phyloP scores from a whole-genome alignment of 805 yeast species.

The Cyberlindnera veronae region DNA sequence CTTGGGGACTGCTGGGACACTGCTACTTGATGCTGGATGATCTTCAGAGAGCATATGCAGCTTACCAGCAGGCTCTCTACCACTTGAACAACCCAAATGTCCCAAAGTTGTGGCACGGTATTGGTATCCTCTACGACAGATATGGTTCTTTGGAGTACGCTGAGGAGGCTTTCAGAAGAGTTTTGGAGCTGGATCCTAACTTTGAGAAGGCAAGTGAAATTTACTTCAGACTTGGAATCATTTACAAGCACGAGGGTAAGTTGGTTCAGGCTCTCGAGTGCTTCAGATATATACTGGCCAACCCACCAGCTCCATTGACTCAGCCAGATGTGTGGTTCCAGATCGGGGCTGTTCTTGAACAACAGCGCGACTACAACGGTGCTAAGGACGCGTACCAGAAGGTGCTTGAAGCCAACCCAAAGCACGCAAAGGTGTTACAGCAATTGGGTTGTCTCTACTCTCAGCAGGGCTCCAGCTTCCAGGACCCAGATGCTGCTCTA shows the following conservation, averaged over 20 bases:
- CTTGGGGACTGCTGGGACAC: constrained; percentile 96
- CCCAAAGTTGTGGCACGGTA: constrained; percentile 98
- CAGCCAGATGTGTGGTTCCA: constrained; percentile 99
- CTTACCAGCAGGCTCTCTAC: constrained; percentile 93
- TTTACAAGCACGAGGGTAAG: constrained; percentile 92
- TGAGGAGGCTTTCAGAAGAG: constrained; percentile 96
- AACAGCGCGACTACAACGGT: constrained; percentile 83
- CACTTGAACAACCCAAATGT: constrained; percentile 91
- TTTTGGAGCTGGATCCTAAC: constrained; percentile 90
- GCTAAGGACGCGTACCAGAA: constrained; percentile 96
- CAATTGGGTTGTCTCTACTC: constrained; percentile 95
- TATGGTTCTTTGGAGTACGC: constrained; percentile 97
- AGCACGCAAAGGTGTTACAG: constrained; percentile 93
- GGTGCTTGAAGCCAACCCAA: constrained; percentile 83
- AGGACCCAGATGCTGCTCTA: constrained; percentile 81
- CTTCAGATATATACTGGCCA: constrained; percentile 83
- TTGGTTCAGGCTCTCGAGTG: constrained; percentile 87
- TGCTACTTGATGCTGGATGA: constrained; percentile 97
- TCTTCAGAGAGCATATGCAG: constrained; percentile 89
- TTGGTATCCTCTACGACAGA: constrained; percentile 92
- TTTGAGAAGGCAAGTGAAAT: constrained; percentile 96
- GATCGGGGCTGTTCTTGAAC: constrained; percentile 93
- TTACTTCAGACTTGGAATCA: constrained; percentile 92
- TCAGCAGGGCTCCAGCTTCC: constrained; percentile 60
- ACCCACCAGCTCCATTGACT: constrained; percentile 94